phyloP scores from a whole-genome alignment of 2,329 filamentous ascomycete genomes.

The Diplodia intermedia region DNA sequence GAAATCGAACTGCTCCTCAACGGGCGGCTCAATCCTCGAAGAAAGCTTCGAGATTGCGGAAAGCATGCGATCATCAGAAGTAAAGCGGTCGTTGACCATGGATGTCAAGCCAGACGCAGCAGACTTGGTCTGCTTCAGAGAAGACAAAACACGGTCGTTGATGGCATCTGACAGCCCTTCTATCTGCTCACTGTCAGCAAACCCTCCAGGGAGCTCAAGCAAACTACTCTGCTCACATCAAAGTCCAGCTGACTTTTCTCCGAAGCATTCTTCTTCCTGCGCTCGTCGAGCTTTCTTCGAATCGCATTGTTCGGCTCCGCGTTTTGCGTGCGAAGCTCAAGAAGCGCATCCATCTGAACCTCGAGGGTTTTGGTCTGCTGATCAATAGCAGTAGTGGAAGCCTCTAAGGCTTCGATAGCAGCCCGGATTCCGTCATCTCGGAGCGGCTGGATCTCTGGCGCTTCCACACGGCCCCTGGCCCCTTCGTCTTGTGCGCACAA shows the following conservation, averaged over 20 bases:
- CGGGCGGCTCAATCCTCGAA: conserved; percentile 59
- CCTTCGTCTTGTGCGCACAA: conserved; percentile 44
- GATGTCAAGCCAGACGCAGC: conserved; percentile 57
- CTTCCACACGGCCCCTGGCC: conserved; percentile 43
- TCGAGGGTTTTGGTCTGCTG: conserved; percentile 68
- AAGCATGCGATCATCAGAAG: conserved; percentile 65
- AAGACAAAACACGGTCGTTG: conserved; percentile 45
- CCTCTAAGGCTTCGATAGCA: conserved; percentile 69
- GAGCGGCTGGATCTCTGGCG: conserved; percentile 54
- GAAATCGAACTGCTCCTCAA: conserved; percentile 60
- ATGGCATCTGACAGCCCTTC: conserved; percentile 42
- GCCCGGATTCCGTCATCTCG: conserved; percentile 65
- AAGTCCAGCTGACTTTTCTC: conserved; percentile 54
- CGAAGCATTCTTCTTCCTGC: conserved; percentile 45
- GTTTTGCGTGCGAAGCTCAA: conserved; percentile 59
- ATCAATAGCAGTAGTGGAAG: conserved; percentile 68
- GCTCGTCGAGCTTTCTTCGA: conserved; percentile 49
- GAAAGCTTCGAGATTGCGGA: conserved; percentile 25
- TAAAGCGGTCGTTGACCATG: conserved; percentile 59
- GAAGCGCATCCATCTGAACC: conserved; percentile 67
- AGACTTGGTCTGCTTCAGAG: conserved; percentile 58
- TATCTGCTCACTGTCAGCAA: conserved; percentile 28
- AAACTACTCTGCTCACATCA: conserved; percentile 35
- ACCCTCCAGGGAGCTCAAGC: conserved; percentile 31
- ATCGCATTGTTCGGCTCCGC: conserved; percentile 48